Percentiles rank a stretch among this genome's conserved stretches.
Evolutionary conservation across 805 yeast species (phyloP).

Genomic region (Cephaloascus albidus): DNA sequence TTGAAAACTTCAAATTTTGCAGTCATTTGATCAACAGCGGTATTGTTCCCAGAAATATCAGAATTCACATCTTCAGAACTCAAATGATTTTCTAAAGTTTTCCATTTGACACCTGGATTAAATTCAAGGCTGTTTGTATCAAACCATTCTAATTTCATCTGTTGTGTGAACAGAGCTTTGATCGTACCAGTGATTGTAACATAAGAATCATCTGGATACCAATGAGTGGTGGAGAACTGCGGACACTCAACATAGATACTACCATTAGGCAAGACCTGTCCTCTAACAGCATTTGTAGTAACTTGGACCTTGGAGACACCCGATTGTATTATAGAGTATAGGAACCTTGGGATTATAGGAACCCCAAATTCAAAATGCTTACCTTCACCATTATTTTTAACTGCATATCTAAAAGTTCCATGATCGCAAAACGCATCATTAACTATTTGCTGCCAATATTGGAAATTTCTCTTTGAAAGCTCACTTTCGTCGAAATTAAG

Average conservation of each 20-base stretch:
- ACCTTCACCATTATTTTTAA: conserved; percentile 31
- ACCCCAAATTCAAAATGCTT: conserved; percentile 57
- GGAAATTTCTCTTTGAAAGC: conserved; percentile 10
- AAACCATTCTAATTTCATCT: conserved; percentile 61
- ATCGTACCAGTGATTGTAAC: conserved; percentile 54
- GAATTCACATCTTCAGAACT: conserved; percentile 13
- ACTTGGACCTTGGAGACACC: conserved; percentile 46
- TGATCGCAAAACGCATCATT: conserved; percentile 43
- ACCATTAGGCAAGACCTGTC: conserved; percentile 44
- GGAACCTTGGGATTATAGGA: conserved; percentile 56
- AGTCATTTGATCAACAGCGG: conserved; percentile 11
- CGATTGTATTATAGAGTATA: conserved; percentile 39
- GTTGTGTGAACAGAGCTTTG: conserved; percentile 53
- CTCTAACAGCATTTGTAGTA: conserved; percentile 36
- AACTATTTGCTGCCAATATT: conserved; percentile 41
- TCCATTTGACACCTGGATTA: conserved; percentile 37
- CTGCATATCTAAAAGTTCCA: conserved; percentile 37
- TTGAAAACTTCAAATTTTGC: conserved; percentile 32
- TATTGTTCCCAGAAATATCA: conserved; percentile 12
- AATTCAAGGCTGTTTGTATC: conserved; percentile 46
- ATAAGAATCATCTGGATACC: conserved; percentile 63
- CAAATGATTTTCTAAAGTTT: conserved; percentile 31
- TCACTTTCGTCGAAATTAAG: conserved; percentile 25
- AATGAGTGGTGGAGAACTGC: conserved; percentile 35
- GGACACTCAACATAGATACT: conserved; percentile 45